These are phyloP conservation scores for Trichoderma koningii DNA, from an alignment of 2,329 filamentous ascomycete genomes.

Conservation along the genomic window DNA sequence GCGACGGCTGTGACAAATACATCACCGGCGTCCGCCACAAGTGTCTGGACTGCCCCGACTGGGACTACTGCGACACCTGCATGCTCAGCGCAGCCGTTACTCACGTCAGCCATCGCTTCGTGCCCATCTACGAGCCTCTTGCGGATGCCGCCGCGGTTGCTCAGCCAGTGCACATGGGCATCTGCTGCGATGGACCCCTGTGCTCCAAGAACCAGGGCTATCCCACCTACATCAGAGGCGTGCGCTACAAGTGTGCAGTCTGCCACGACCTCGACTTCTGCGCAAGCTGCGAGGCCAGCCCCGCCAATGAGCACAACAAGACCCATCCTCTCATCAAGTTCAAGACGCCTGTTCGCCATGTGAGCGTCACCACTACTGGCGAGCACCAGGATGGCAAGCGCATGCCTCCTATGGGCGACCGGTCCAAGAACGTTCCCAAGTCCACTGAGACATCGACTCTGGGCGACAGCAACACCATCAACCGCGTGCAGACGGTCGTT, in stretches of 20 bases:
- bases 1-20: conserved; percentile 86
- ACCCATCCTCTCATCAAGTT: conserved; percentile 98
- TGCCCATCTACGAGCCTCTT: conserved; percentile 78
- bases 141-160: conserved; percentile 29
- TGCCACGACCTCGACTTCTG: conserved; percentile 97
- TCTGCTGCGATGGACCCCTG: conserved; percentile 92
- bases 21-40: conserved; percentile 93
- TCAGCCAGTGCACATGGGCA: conserved; percentile 69
- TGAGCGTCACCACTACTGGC: conserved; percentile 81
- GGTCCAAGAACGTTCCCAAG: conserved; percentile 46
- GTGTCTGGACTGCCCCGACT: conserved; percentile 95
- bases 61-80: conserved; percentile 89
- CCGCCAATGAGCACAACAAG: conserved; percentile 82
- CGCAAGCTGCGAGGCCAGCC: conserved; percentile 86
- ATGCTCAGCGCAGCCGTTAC: conserved; percentile 64
- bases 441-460: conserved; percentile 50
- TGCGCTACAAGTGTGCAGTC: conserved; percentile 95
- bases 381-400: conserved; percentile 69
- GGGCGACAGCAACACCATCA: conserved; percentile 51
- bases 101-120: conserved; percentile 86
- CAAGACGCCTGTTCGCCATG: conserved; percentile 86
- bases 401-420: conserved; percentile 73
- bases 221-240: conserved; percentile 76
- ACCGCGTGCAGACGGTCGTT: conserved; percentile 68
- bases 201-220: conserved; percentile 62